Conservation (phyloP, 345 rosid genomes). For the Murraya koenigii region DNA sequence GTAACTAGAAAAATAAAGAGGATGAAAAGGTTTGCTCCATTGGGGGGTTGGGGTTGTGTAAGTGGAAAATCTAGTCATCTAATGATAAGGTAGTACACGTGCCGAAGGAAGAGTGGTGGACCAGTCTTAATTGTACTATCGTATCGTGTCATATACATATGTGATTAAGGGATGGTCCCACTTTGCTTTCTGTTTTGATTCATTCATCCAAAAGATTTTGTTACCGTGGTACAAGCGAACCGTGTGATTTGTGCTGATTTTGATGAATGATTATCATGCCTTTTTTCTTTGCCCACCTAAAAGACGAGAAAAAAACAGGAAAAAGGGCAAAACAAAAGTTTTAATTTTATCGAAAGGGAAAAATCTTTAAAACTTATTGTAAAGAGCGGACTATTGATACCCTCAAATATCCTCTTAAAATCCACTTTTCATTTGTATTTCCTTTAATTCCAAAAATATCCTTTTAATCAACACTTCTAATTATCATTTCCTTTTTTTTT, state of each 20-base stretch:
- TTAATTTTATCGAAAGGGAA: no score
- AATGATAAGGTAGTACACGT: not conserved
- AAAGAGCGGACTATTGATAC: no score
- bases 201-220: not conserved
- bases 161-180: not conserved
- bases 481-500: no score
- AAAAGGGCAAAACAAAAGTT: no score
- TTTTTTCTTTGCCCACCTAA: not conserved
- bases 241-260: not conserved
- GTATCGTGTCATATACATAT: not conserved
- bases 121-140: not conserved
- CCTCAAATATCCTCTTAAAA: no score
- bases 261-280: not conserved
- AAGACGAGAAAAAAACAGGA: no score
- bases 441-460: no score
- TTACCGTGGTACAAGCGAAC: not conserved
- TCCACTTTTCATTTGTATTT: no score
- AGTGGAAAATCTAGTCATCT: not conserved
- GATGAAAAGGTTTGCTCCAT: not conserved
- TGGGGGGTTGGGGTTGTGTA: no score
- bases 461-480: no score
- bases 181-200: not conserved
- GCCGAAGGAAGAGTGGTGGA: not conserved
- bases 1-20: no score
- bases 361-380: no score